Conservation (phyloP, 2,329 filamentous ascomycete species). For the Niveomyces coronatus region DNA sequence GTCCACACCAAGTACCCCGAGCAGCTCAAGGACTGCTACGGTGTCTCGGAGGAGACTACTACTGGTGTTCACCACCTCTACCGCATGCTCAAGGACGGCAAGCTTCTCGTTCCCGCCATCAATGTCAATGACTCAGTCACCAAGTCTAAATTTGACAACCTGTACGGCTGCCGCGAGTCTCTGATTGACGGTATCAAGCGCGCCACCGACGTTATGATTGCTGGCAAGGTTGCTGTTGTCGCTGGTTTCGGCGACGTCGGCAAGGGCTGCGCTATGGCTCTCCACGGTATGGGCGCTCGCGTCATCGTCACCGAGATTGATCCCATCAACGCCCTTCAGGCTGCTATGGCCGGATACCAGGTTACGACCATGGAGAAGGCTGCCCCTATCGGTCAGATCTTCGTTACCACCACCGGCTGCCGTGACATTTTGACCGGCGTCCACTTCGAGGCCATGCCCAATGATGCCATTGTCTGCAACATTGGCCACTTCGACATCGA, state of each 20-base stretch:
- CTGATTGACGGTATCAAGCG: constrained; percentile 99
- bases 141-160: constrained; percentile 99
- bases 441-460: constrained; percentile 93
- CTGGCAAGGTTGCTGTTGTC: constrained; percentile 95
- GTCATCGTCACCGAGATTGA: constrained; percentile 96
- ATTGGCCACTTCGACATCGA: constrained; percentile 99
- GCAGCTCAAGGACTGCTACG: constrained; percentile 96
- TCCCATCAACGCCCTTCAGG: constrained; percentile 99
- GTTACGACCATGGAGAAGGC: constrained; percentile 98
- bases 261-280: constrained; percentile 95
- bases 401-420: constrained; percentile 98
- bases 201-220: constrained; percentile 99
- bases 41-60: constrained; percentile 98
- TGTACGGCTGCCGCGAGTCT: constrained; percentile 98
- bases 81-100: constrained; percentile 86
- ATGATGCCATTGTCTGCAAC: constrained; percentile 99
- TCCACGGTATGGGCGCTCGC: constrained; percentile 93
- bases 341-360: constrained; percentile 93
- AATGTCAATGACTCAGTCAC: constrained; percentile 99
- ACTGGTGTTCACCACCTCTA: constrained; percentile 99
- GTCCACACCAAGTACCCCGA: constrained; percentile 98
- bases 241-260: constrained; percentile 98
- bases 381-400: constrained; percentile 82
- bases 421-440: constrained; percentile 87
- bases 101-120: constrained; percentile 88